These are phyloP conservation scores for Saccharomycopsis babjevae DNA, from an alignment of 805 yeast genomes.

Conservation along the genomic window DNA sequence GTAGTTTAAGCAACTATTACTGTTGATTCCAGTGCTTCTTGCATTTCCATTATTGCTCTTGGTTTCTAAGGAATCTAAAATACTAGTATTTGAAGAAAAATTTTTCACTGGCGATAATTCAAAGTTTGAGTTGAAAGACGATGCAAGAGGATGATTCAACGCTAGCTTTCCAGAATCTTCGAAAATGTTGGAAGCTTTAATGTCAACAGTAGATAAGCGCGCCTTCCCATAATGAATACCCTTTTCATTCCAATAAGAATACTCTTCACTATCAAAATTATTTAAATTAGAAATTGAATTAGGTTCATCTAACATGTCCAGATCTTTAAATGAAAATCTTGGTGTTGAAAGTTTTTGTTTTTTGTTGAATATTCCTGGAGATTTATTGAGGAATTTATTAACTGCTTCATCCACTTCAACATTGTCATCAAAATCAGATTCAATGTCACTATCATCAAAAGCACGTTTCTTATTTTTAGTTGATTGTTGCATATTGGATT, in stretches of 20 bases:
- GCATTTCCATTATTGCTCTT: neutral
- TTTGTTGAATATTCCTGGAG: conserved; percentile 15
- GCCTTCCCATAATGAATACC: neutral
- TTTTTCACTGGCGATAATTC: conserved; percentile 47
- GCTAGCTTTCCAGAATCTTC: conserved; percentile 16
- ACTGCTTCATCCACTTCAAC: conserved; percentile 14
- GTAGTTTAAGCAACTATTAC: neutral
- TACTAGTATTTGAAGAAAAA: neutral
- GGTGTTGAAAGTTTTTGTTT: conserved; percentile 13
- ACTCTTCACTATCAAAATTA: neutral
- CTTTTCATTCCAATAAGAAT: neutral
- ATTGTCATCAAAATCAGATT: conserved; percentile 12
- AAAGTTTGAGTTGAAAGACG: conserved; percentile 57
- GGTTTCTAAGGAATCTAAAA: neutral
- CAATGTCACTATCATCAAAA: conserved; percentile 11
- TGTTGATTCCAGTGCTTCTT: neutral
- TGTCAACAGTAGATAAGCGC: neutral
- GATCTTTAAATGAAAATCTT: neutral
- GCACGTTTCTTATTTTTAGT: conserved; percentile 5
- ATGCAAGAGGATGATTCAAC: conserved; percentile 35
- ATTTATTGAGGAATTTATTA: conserved; percentile 16
- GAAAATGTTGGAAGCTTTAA: neutral
- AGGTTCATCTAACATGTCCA: neutral
- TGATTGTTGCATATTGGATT: neutral
- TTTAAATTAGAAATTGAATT: neutral